A percentile compares a stretch with the other conserved stretches of the same genome.
Conservation (phyloP, 228 moss, liverwort and hornwort species). For the Sphagnum magellanicum region DNA sequence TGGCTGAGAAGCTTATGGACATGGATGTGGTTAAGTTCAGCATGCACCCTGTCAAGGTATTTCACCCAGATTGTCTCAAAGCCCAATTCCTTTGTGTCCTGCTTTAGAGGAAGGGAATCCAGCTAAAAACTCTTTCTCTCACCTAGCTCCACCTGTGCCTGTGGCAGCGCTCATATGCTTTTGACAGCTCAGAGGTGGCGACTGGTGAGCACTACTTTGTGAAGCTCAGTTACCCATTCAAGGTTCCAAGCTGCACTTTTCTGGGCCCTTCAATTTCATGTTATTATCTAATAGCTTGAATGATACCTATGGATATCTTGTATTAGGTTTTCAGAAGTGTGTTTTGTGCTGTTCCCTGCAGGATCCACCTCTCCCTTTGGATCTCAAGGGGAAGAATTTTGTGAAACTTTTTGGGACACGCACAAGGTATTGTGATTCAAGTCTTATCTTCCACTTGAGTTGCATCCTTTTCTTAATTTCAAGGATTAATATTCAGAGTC, state of each 20-base stretch:
- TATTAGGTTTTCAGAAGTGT: too few species aligned
- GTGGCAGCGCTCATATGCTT: slow-evolving; percentile 88
- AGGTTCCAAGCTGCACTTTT: slow-evolving; percentile 32
- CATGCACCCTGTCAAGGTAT: slow-evolving; percentile 88
- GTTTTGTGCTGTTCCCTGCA: slow-evolving; percentile 14
- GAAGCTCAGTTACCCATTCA: slow-evolving; percentile 86
- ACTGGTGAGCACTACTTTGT: slow-evolving; percentile 75
- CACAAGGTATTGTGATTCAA: slow-evolving; percentile 45
- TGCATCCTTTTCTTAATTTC: not conserved
- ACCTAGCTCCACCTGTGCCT: not conserved
- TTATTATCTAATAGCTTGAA: too few species aligned
- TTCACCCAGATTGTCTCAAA: slow-evolving; percentile 1
- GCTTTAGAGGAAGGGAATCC: too few species aligned
- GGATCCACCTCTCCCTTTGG: slow-evolving; percentile 71
- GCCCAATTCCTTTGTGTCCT: too few species aligned
- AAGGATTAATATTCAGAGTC: too few species aligned
- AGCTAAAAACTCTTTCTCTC: too few species aligned
- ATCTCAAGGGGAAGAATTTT: slow-evolving; percentile 66
- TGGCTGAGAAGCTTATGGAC: slow-evolving; percentile 79
- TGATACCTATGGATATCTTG: too few species aligned
- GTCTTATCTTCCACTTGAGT: too few species aligned
- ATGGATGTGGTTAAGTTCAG: slow-evolving; percentile 67
- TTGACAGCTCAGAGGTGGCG: slow-evolving; percentile 77
- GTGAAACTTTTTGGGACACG: slow-evolving; percentile 84
- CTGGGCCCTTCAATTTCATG: not conserved